A percentile compares a stretch with the other conserved stretches of the same genome.
phyloP scores from a whole-genome alignment of 139 green algal species.

The Tetraselmis striata region DNA sequence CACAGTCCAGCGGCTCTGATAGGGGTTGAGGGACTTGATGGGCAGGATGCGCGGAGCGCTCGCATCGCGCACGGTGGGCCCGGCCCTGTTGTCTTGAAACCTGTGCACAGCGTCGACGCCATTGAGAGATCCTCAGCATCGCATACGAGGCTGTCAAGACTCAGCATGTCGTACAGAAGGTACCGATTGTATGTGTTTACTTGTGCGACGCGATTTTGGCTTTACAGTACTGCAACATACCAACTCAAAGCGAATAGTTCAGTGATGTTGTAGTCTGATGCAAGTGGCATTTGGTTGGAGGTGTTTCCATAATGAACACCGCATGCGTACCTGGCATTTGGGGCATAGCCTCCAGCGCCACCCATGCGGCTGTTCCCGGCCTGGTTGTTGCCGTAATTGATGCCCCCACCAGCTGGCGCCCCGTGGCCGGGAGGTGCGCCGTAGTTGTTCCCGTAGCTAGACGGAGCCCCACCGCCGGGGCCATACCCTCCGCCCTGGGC shows the following conservation, averaged over 20 bases:
- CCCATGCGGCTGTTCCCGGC: not conserved
- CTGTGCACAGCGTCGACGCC: slow-evolving; percentile 24
- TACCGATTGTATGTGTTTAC: too few species aligned
- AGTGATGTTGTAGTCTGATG: too few species aligned
- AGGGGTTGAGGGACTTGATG: slow-evolving; percentile 88
- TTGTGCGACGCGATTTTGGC: too few species aligned
- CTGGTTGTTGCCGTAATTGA: slow-evolving; percentile 8
- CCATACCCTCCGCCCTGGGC: slow-evolving; percentile 10
- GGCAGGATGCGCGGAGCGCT: slow-evolving; percentile 62
- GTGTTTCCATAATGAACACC: not conserved
- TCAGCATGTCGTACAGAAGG: too few species aligned
- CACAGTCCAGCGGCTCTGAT: slow-evolving; percentile 91
- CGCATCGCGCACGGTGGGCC: slow-evolving; percentile 36
- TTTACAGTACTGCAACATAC: too few species aligned
- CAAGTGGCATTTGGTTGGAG: too few species aligned
- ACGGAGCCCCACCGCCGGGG: slow-evolving; percentile 9
- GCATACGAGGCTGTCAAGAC: not conserved
- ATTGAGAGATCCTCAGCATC: slow-evolving; percentile 21
- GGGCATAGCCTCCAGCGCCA: slow-evolving; percentile 8
- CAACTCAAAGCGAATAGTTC: too few species aligned
- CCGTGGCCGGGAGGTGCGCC: slow-evolving; percentile 5
- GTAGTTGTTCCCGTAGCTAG: not conserved
- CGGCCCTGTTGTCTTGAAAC: slow-evolving; percentile 4
- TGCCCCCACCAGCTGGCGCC: not conserved
- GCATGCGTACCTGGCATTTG: not conserved